Base-by-base conservation (phyloP, 2,329 filamentous ascomycete species). In the Exophiala bonariae region DNA sequence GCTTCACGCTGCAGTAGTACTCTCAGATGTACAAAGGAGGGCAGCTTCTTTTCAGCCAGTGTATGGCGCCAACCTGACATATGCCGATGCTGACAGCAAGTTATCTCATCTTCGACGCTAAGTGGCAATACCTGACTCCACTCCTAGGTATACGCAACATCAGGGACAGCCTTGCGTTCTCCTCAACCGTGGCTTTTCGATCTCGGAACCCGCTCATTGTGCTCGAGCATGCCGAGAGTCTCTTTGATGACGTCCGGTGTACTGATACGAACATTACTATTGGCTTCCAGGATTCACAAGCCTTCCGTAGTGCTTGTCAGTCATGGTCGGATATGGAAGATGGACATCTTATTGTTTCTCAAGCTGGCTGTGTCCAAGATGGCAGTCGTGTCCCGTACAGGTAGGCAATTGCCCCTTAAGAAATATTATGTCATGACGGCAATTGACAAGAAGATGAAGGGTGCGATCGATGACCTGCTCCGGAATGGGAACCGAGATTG, bases 181-280 rank as follows among this genome's bases (percentile, higher is more conserved):
- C 14, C 11, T 44, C 41, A 7, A 16, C 41, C 9, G 18, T 36
- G 18, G 20, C 18, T 19, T 34, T 44, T 10, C 18, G 35, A 26
- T 44, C 41, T 3, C 11, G 26, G 2, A 23, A 22, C 18, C 41
- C 32, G 22, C 11, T 44, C 8, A n/a, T 44, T 18, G 32, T 44
- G 32, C 41, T 44, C 16, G 41, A 44, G 31, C 30, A 44, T 18
- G 35, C 35, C 18, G 41, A 44, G 11, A 18, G 35, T 14, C 32
- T 44, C 41, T 16, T 44, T 5, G 26, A 9, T n/a, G 18, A 34
- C n/a, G n/a, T 44, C 7, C 41, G 26, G 8, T 43, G 41, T n/a
- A 20, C 30, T n/a, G 13, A 23, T 3, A 13, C 11, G n/a, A 23
- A n/a, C 11, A 14, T 43, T 30, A 35, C 16, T 6, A 22, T 43